These are phyloP conservation scores for Salix udensis DNA, from an alignment of 345 rosid genomes.

Conservation along the genomic window DNA sequence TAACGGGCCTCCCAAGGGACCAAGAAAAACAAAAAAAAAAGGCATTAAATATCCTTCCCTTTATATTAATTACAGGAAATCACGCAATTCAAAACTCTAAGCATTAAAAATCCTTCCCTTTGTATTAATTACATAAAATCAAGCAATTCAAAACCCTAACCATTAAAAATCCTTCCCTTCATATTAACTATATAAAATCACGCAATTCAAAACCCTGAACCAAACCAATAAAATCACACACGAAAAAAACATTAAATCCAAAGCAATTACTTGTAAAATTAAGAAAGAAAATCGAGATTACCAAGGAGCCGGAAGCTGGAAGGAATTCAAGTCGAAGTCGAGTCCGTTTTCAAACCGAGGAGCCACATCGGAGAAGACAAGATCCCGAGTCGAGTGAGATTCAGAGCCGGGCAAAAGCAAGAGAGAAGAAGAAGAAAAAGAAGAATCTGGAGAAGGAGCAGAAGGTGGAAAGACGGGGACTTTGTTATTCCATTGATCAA, in stretches of 20 bases:
- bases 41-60: not conserved
- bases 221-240: not conserved
- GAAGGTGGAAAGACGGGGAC: slow-evolving; percentile 44
- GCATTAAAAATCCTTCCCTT: not conserved
- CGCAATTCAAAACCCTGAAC: not conserved
- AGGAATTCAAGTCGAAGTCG: slow-evolving; percentile 43
- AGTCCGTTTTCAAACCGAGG: slow-evolving; percentile 36
- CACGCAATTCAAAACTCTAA: not conserved
- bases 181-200: not conserved
- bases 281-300: slow-evolving; percentile 23
- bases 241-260: not conserved
- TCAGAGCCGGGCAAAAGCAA: slow-evolving; percentile 4
- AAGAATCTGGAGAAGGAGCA: slow-evolving; percentile 42
- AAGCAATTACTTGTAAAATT: not conserved
- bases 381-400: slow-evolving; percentile 12
- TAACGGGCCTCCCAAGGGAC: not conserved
- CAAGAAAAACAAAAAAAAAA: not conserved
- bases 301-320: slow-evolving; percentile 90
- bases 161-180: not conserved
- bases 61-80: not conserved
- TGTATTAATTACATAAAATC: not conserved
- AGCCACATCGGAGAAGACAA: slow-evolving; percentile 34
- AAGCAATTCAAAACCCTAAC: not conserved
- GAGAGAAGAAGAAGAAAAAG: slow-evolving; percentile 8
- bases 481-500: slow-evolving; percentile 64